phyloP scores from a whole-genome alignment of 2,329 filamentous ascomycete genomes.

The Aspergillus pseudonomiae region DNA sequence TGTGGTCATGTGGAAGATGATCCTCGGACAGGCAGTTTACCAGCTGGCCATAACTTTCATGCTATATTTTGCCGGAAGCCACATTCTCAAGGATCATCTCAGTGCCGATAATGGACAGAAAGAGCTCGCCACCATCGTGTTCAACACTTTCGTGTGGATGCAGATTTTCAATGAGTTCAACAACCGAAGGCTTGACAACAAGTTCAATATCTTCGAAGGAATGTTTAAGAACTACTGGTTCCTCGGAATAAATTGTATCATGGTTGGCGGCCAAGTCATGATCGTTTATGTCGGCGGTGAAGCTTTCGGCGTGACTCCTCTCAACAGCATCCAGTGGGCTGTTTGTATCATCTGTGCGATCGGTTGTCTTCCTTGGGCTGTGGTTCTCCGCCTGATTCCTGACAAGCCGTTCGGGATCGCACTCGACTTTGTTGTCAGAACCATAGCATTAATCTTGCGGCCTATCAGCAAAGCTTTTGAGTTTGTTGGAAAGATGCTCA shows the following conservation, averaged over 20 bases:
- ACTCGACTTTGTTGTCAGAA: conserved; percentile 54
- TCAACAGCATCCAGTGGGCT: conserved; percentile 80
- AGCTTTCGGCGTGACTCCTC: conserved; percentile 73
- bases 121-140: conserved; percentile 78
- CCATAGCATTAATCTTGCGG: conserved; percentile 56
- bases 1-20: conserved; percentile 99
- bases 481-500: conserved; percentile 30
- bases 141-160: conserved; percentile 99
- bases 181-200: conserved; percentile 91
- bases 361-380: conserved; percentile 81
- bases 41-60: conserved; percentile 79
- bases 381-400: conserved; percentile 79
- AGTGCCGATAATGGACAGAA: conserved; percentile 46
- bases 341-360: conserved; percentile 82
- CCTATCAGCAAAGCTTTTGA: conserved; percentile 38
- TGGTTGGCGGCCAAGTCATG: conserved; percentile 85
- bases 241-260: conserved; percentile 78
- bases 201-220: conserved; percentile 93
- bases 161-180: conserved; percentile 99
- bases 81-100: conserved; percentile 62
- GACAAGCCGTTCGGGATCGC: conserved; percentile 59
- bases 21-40: conserved; percentile 87
- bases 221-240: conserved; percentile 87
- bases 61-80: conserved; percentile 73
- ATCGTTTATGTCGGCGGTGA: conserved; percentile 85